Evolutionary conservation across 2,329 filamentous ascomycete genomes (phyloP).

Genomic region (Coniochaeta hoffmannii): DNA sequence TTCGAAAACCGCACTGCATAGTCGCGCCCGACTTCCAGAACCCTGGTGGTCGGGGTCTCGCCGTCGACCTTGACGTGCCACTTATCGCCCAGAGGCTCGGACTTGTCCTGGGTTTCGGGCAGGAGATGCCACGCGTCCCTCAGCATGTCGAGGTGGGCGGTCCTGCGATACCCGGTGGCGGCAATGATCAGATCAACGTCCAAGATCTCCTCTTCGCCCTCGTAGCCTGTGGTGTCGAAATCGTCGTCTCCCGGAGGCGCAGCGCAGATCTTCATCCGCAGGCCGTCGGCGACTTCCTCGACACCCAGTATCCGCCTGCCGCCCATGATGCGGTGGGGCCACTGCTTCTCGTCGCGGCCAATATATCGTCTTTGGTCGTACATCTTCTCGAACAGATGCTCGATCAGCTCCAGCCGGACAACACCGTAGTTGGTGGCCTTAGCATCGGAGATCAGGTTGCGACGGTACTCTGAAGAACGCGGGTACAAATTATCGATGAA

Average conservation of each 20-base stretch:
- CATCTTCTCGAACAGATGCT: slow-evolving; percentile 78
- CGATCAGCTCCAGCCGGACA: slow-evolving; percentile 82
- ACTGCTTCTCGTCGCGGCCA: slow-evolving; percentile 59
- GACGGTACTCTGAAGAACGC: slow-evolving; percentile 55
- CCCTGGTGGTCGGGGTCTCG: slow-evolving; percentile 16
- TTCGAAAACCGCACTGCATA: slow-evolving; percentile 69
- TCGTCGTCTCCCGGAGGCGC: slow-evolving; percentile 23
- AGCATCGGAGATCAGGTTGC: slow-evolving; percentile 55
- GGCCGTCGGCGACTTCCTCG: slow-evolving; percentile 38
- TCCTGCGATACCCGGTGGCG: slow-evolving; percentile 78
- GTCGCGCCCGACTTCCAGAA: slow-evolving; percentile 65
- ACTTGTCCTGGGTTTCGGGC: slow-evolving; percentile 31
- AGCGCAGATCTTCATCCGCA: slow-evolving; percentile 55
- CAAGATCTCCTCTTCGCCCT: slow-evolving; percentile 47
- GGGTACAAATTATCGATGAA: slow-evolving; percentile 71
- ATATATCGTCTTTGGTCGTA: slow-evolving; percentile 76
- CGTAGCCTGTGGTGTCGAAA: slow-evolving; percentile 12
- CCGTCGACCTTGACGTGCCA: slow-evolving; percentile 14
- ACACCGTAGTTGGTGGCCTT: slow-evolving; percentile 91
- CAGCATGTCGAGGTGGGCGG: slow-evolving; percentile 72
- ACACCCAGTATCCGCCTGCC: slow-evolving; percentile 59
- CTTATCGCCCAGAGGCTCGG: neutral
- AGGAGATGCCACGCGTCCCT: slow-evolving; percentile 58
- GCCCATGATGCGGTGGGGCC: slow-evolving; percentile 75
- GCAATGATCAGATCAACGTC: slow-evolving; percentile 78